These are phyloP conservation scores for Penicillium alfredii DNA, from an alignment of 495 filamentous ascomycete species.

Conservation along the genomic window DNA sequence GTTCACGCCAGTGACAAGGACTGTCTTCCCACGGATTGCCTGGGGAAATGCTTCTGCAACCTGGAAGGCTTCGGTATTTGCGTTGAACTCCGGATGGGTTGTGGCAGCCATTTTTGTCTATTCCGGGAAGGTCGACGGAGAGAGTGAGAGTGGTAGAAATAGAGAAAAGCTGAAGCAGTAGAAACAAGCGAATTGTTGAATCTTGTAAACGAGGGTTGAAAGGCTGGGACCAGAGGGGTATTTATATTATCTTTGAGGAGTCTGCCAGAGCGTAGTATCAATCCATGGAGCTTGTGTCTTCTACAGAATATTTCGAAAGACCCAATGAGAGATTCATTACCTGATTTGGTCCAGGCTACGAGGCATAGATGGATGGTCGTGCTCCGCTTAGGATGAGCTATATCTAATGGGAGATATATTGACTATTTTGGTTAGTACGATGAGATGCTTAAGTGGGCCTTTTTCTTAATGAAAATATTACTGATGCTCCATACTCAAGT, in stretches of 20 bases:
- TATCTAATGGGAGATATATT: slow-evolving; percentile 9
- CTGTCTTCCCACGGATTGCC: slow-evolving; percentile 31
- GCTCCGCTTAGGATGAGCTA: no score
- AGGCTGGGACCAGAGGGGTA: not conserved
- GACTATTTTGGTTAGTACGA: slow-evolving; percentile 5
- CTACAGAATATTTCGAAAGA: not conserved
- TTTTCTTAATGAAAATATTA: no score
- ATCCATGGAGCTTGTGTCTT: not conserved
- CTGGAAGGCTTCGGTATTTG: slow-evolving; percentile 31
- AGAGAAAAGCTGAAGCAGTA: not conserved
- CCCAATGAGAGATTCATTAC: slow-evolving; percentile 11
- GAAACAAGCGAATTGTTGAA: not conserved
- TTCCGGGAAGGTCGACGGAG: not conserved
- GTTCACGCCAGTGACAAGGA: slow-evolving; percentile 41
- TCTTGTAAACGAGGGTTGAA: not conserved
- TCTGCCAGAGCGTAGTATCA: not conserved
- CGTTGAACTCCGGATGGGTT: slow-evolving; percentile 33
- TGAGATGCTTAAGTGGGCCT: no score
- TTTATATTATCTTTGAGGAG: not conserved
- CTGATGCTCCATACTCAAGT: no score
- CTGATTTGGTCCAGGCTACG: not conserved
- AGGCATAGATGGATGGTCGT: not conserved
- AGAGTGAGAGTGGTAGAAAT: not conserved
- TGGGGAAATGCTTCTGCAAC: slow-evolving; percentile 35
- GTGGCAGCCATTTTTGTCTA: slow-evolving; percentile 19